Percentiles rank a stretch among this genome's conserved stretches.
Conservation (phyloP, 1,139 yeast species). For the Candida freyschussii region DNA sequence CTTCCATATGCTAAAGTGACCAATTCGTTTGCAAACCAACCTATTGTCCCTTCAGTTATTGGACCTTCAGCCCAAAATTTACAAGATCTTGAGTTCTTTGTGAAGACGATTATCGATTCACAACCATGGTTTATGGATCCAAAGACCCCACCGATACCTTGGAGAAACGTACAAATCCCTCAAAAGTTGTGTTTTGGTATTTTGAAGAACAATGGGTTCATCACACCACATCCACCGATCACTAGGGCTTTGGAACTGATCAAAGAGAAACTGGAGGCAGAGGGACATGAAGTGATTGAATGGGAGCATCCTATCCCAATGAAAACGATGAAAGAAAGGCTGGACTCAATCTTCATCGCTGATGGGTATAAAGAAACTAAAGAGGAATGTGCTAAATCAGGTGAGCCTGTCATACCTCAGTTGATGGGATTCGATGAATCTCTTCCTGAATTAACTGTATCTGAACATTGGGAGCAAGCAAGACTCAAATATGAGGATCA, state of each 20-base stretch:
- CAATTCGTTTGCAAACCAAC: constrained; percentile 56
- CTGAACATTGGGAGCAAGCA: constrained; percentile 42
- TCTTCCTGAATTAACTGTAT: constrained; percentile 32
- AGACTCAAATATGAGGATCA: constrained; percentile 32
- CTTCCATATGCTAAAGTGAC: constrained; percentile 46
- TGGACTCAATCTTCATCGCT: constrained; percentile 33
- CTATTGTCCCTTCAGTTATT: constrained; percentile 48
- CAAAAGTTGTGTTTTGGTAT: constrained; percentile 37
- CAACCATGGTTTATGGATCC: constrained; percentile 65
- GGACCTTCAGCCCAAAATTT: constrained; percentile 57
- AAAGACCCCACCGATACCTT: constrained; percentile 45
- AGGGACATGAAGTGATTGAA: constrained; percentile 36
- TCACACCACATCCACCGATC: constrained; percentile 55
- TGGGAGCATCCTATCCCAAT: constrained; percentile 25
- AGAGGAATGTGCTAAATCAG: constrained; percentile 28
- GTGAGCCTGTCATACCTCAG: constrained; percentile 39
- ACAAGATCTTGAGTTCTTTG: constrained; percentile 59
- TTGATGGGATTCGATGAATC: constrained; percentile 28
- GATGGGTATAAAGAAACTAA: constrained; percentile 30
- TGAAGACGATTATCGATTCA: constrained; percentile 47
- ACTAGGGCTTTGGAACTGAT: constrained; percentile 38
- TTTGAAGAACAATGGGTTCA: constrained; percentile 27
- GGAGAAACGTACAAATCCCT: constrained; percentile 42
- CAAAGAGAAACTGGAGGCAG: constrained; percentile 33
- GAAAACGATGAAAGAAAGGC: constrained; percentile 31